Evolutionary conservation across 495 filamentous ascomycete genomes (phyloP), one percentile per base, ranked within the genome.

Genomic region (Penicillium verhagenii): DNA sequence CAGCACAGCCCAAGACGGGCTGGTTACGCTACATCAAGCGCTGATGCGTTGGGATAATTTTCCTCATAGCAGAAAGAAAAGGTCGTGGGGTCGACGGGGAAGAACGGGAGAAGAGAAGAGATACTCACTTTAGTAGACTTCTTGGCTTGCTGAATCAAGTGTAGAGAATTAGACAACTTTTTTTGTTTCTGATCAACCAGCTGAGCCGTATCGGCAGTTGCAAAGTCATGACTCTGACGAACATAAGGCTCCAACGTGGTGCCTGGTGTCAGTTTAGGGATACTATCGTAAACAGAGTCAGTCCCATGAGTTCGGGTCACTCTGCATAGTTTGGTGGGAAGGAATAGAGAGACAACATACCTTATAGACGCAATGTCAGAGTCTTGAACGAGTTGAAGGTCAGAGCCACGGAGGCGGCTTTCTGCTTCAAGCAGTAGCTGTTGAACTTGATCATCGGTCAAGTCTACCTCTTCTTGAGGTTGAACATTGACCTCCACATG

Each of bases 1-100:
- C 83, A 85, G 84, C 80, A 73, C 76, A 78, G 78, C 80, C 85
- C 89, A 92, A 84, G 73, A 93, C 89, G 88, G 81, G 79, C 77
- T 81, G 73, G 59, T 65, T 61, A 76, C 72, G 79, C 84, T 77
- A 80, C 81, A 74, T 87, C 83, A 84, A 84, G 82, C 63, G 74
- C 72, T 72, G 61, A 70, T 62, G 69, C 69, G 65, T 78, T 79
- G 72, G 80, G 77, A 75, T 64, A 58, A 75, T 81, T 87, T 84
- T 90, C 86, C 75, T 90, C 88, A 89, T 85, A 75, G 76, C 76
- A 79, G 59, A 52, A 13, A 10, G 39, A 28, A 39, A 55, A 33
- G 33, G 33, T 35, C 14, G 33, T 11, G 16, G 13, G 11, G 33
- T 35, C 33, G 29, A 33, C 29, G 21, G 53, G 29, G 20, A 47